Base-by-base conservation (phyloP, 441 rosid genomes). In the Daphne laureola region DNA sequence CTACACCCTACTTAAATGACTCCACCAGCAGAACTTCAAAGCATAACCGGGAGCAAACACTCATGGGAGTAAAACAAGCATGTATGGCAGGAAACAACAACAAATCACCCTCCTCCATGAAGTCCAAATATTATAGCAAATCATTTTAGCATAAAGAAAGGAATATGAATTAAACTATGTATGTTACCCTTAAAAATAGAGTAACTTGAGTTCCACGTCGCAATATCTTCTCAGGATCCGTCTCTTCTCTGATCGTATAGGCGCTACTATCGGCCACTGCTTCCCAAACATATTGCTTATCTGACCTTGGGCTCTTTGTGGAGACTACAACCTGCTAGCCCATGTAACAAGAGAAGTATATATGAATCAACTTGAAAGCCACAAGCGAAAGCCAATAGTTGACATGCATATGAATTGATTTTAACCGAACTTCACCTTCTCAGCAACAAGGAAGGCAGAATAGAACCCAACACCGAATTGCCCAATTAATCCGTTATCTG, bases 401-500 rank as follows among this genome's bases (percentile, higher is more conserved):
- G 38, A 46, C 42, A 31, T 53, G 23, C 4, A 9, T 57, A 44
- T 36, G 23, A 53, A 14, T 4, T 5, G 40, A 17, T 31, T 13
- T 35, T 14, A 51, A 43, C 36, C 17, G 46, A 35, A 16, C 6
- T 36, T 62, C 61, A 89, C 97, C 98, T 83, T 92, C 58, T 89
- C 87, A 58, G 98, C 92, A 43, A 92, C 97, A 67, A 92, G 87
- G 73, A 89, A 92, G 53, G 98, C 90, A 56, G 98, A 89, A 76
- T 92, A 89, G 74, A 92, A 92, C 17, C 98, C 98, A 73, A 92
- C 98, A 74, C 96, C 98, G 70, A 92, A 92, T 67, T 92, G 98
- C 18, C 98, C 98, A 12, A 92, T 92, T 79, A 92, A 70, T 54
- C 89, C 57, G 31, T 76, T 89, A 73, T 92, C 98, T 15, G 86